Evolutionary conservation across 176 grass and related monocot genomes (phyloP).

Genomic region (Triticum urartu): DNA sequence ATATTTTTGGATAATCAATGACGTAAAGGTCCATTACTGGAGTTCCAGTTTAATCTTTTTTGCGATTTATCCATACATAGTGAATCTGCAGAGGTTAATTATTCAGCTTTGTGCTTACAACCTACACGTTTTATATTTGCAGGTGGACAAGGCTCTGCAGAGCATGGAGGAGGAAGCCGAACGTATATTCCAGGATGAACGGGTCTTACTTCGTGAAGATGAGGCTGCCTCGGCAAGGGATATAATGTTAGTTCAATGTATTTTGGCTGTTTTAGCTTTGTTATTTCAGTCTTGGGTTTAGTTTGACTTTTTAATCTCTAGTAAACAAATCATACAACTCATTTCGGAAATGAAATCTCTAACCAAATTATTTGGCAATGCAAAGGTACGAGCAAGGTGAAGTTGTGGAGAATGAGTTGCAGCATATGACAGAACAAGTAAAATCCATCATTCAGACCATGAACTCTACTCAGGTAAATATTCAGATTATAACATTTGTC

Average conservation of each 20-base stretch:
- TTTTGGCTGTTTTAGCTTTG: constrained; percentile 11
- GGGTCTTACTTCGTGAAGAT: constrained; percentile 82
- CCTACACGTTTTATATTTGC: constrained; percentile 23
- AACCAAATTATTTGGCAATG: constrained; percentile 38
- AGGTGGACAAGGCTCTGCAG: constrained; percentile 93
- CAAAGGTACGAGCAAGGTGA: constrained; percentile 86
- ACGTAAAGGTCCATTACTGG: too few relatives aligned
- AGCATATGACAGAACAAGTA: constrained; percentile 95
- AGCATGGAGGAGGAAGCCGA: constrained; percentile 99
- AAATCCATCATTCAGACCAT: constrained; percentile 95
- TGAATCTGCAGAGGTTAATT: not conserved
- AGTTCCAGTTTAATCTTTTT: not conserved
- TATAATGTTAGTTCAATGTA: constrained; percentile 71
- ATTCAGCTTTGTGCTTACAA: constrained; percentile 12
- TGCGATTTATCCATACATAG: not conserved
- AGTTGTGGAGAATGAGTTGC: constrained; percentile 83
- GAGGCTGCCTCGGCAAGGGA: constrained; percentile 81
- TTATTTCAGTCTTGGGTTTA: not conserved
- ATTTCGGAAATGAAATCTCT: not conserved
- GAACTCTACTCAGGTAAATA: constrained; percentile 77
- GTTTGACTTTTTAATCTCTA: not conserved
- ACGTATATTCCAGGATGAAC: constrained; percentile 81
- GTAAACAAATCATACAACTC: not conserved
- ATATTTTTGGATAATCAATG: too few relatives aligned
- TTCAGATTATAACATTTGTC: constrained; percentile 19